Base-by-base conservation (phyloP, 2,329 filamentous ascomycete species). In the Pseudonectria buxi region DNA sequence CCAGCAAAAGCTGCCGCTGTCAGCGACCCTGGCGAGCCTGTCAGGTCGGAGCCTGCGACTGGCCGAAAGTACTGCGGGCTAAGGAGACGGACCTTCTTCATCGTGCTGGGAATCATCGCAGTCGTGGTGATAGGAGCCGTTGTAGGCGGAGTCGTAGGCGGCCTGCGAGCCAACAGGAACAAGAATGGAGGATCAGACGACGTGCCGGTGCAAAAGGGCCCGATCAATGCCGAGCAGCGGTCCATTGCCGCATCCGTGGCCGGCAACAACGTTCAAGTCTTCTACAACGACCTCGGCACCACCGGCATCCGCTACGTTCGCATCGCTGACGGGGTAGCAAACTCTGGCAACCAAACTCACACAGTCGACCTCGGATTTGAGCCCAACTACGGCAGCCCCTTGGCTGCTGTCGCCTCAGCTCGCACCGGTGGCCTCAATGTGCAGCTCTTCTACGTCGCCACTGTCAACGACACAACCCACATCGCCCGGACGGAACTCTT, bases 261-360 rank as follows among this genome's bases (percentile, higher is more conserved):
- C 29, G 25, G 25, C 7, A 38, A 39, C 18, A 33, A 46, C 25
- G 26, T 45, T 2, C 40, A 46, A 4, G 27, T 50, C 13, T 49
- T 50, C 36, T 49, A 46, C 38, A 49, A 48, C 28, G 44, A 46
- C 28, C 42, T 49, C 30, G 31, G 40, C 24, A 37, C 44, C 10
- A 39, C 37, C 5, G 30, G 29, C 18, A 45, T 49, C 16, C 33
- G 36, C 25, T 49, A 48, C 25, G 39, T 39, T 9, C 35, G 38
- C 16, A 26, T 49, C 16, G 26, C 37, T 15, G 30, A 40, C 14
- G 40, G 41, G 16, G 13, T 31, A 7, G 36, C 40, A 28, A 22
- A 22, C 18, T 22, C 18, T 22, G 35, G 34, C 11, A 14, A 28
- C 11, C 37, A 44, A 13, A 22, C 18, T 9, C 31, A 40, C 28